Evolutionary conservation across 768 basidiomycete genomes (phyloP), one percentile per base, ranked within the genome.

Genomic region (Suillus luteus): DNA sequence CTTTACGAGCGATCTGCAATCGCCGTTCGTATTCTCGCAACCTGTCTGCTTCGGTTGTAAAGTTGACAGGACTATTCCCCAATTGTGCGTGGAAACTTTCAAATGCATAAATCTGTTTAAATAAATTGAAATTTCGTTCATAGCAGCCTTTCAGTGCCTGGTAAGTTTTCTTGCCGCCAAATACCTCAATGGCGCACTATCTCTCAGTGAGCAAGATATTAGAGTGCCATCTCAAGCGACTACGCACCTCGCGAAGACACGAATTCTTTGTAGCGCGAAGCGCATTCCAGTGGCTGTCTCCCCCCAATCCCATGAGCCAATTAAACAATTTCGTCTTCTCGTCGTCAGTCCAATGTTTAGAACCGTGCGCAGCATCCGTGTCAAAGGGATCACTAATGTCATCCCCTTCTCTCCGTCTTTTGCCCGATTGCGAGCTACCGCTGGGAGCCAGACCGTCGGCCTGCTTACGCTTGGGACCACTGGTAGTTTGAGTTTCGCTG

Each of bases 261-360:
- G 89, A 91, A 69, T 93, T 93, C 77, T 92, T 93, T 8, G 90
- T 89, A 4, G 89, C 88, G 35, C 89, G 84, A 57, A 93, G 85
- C 24, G 88, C 78, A 67, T 87, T 89, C 87, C 91, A 93, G 64
- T 91, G 89, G 22, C 91, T 89, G 68, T 92, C 90, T 69, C 88
- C 84, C 19, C 82, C 82, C 14, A 76, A 77, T 24, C 83, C 89
- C 86, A 93, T 89, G 55, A 93, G 83, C 90, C 91, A 93, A 51
- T 77, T 83, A 74, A 93, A 93, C 54, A 93, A 78, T 65, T 83
- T 86, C 15, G 89, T 82, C 76, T 92, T 93, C 71, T 93, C 91
- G 10, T 91, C 90, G 72, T 92, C 91, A 0, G 90, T 90, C 91
- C 91, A 93, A 68, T 93, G 91, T 68, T 92, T 92, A 1, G 91